Evolutionary conservation across 2,329 filamentous ascomycete species (phyloP), one percentile per base, ranked within the genome.

Genomic region (Salinomyces thailandicus): DNA sequence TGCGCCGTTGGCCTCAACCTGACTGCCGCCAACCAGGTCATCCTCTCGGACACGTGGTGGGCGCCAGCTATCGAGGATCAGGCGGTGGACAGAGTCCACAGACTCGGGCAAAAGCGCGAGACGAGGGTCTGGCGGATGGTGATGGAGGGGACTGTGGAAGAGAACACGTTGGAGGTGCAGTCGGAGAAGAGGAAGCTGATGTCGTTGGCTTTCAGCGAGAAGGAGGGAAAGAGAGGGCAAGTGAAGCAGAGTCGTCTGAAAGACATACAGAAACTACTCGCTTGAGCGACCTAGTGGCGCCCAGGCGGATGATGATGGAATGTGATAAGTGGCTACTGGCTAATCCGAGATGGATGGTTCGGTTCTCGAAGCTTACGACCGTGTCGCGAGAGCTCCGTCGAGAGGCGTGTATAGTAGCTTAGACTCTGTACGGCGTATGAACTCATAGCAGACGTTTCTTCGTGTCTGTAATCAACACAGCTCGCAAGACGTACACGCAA

Each of bases 1-100:
- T 89, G 84, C 59, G 82, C 79, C 35, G 85, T 94, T 1, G 86
- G 86, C 0, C 68, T 94, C 31, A 93, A 93, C 50, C 72, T 94
- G 9, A 83, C 87, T 0, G 78, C 84, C 0, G 86, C 86, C 0
- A 85, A 91, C 50, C 86, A 86, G 5, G 84, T 93, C 40, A 77
- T 94, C 31, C 67, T 94, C 14, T 75, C 77, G 0, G 86, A 94
- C 58, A 82, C 75, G 41, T 94, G 85, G 86, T 94, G 86, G 50
- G 85, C 86, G 1, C 86, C 86, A 0, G 85, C 85, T 1, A 91
- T 94, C 37, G 86, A 94, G 59, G 85, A 93, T 48, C 86, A 94
- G 56, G 87, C 87, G 3, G 72, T 93, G 2, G 86, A 94, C 54
- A 79, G 86, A 4, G 85, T 94, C 5, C 84, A 94, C 55, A 73